A percentile compares a stretch with the other conserved stretches of the same genome.
Conservation (phyloP, 805 yeast genomes). For the Yueomyces sp. region DNA sequence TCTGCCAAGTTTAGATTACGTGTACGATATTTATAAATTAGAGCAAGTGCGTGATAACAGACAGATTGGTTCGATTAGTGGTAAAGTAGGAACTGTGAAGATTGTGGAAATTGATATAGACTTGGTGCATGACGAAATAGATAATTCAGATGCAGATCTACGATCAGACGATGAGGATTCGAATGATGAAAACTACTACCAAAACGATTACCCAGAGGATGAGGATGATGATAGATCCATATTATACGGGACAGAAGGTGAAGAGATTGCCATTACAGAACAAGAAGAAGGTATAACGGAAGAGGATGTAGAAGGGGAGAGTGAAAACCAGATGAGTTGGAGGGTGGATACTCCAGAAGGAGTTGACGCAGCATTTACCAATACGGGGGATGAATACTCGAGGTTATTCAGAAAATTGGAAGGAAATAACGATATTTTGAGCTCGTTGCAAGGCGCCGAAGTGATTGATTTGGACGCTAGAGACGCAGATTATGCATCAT, state of each 20-base stretch:
- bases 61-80: slow-evolving; percentile 9
- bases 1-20: slow-evolving; percentile 49
- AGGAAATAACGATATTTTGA: slow-evolving; percentile 11
- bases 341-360: not conserved
- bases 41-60: slow-evolving; percentile 44
- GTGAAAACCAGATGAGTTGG: not conserved
- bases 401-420: slow-evolving; percentile 15
- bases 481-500: slow-evolving; percentile 5
- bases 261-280: slow-evolving; percentile 26
- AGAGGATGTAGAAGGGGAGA: slow-evolving; percentile 1
- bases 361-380: not conserved
- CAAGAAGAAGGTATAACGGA: not conserved
- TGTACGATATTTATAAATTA: slow-evolving; percentile 77
- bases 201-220: slow-evolving; percentile 91
- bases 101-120: slow-evolving; percentile 29
- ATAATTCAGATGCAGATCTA: slow-evolving; percentile 27
- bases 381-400: slow-evolving; percentile 4
- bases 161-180: slow-evolving; percentile 70
- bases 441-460: slow-evolving; percentile 12
- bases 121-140: slow-evolving; percentile 25
- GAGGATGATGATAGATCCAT: slow-evolving; percentile 51
- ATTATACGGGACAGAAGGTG: slow-evolving; percentile 25
- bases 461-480: slow-evolving; percentile 23
- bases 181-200: slow-evolving; percentile 82
- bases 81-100: slow-evolving; percentile 27